Evolutionary conservation across 345 rosid species (phyloP).

Genomic region (Aquilaria sinensis): DNA sequence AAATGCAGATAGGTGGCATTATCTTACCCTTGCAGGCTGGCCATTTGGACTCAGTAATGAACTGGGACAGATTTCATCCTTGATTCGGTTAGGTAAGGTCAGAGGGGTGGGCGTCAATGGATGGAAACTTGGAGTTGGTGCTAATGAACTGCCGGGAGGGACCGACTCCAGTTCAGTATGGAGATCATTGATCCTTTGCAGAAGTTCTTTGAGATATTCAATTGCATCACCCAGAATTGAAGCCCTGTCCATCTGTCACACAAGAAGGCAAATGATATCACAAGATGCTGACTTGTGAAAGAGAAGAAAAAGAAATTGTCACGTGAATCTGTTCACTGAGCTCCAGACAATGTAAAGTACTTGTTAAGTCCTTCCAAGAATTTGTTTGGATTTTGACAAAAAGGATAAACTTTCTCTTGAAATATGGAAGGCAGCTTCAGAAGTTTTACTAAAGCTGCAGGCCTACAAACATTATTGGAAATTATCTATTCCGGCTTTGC

Average conservation of each 20-base stretch:
- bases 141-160: constrained; percentile 41
- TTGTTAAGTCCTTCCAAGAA: too few relatives aligned
- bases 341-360: too few relatives aligned
- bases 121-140: constrained; percentile 51
- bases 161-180: constrained; percentile 78
- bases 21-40: constrained; percentile 66
- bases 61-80: constrained; percentile 72
- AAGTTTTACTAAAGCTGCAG: too few relatives aligned
- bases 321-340: too few relatives aligned
- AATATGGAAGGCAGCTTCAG: too few relatives aligned
- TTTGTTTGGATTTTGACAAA: too few relatives aligned
- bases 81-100: constrained; percentile 59
- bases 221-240: constrained; percentile 94
- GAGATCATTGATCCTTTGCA: constrained; percentile 89
- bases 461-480: too few relatives aligned
- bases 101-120: constrained; percentile 84
- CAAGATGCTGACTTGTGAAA: not conserved
- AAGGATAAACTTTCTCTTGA: too few relatives aligned
- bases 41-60: constrained; percentile 74
- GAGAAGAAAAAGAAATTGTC: not conserved
- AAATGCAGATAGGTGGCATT: not conserved
- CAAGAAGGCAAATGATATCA: too few relatives aligned
- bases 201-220: constrained; percentile 89
- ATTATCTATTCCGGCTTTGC: too few relatives aligned
- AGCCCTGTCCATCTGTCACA: constrained; percentile 88